Evolutionary conservation across 23 red algal species (phyloP), one percentile per base, ranked within the genome.

Genomic region (Pyropia haitanensis): DNA sequence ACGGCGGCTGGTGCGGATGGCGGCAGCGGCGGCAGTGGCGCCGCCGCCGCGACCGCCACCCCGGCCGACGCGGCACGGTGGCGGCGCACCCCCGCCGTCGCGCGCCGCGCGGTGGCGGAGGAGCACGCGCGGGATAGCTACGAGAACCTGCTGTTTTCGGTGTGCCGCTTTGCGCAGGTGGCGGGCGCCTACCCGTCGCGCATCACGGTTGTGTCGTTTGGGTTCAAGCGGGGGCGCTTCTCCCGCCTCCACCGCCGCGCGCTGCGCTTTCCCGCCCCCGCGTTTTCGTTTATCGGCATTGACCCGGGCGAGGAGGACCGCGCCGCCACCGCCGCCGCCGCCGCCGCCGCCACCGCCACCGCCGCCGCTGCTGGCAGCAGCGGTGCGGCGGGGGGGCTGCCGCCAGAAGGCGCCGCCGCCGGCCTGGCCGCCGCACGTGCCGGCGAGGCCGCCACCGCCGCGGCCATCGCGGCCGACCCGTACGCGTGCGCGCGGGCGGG

Each of bases 91-190:
- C 53, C 18, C 29, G 2, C 67, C 16, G 80, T 95, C 18, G 44
- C 56, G 18, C 57, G 80, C 14, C 75, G 90, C 22, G 68, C 65
- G 10, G 51, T 76, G 18, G 63, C 81, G 1, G 90, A 95, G 64
- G 80, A 87, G 30, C 78, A 71, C 32, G 80, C 90, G 13, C 81
- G 90, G 22, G 90, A 95, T 46, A 88, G 81, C 16, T 80, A 82
- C 22, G 90, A 95, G 58, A 95, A 95, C 58, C 55, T 95, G 10
- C 66, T 88, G 27, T 95, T 95, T 51, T 95, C 90, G 0, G 63
- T 95, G 19, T 95, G 90, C 50, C 90, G 90, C 64, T 95, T 95
- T 53, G 66, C 73, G 27, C 78, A 95, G 53, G 39, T 95, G 13
- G 71, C 79, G 14, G 80, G 80, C 5, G 58, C 51, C 17, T 95